These are phyloP conservation scores for Alternaria postmessia DNA, from an alignment of 2,329 filamentous ascomycete genomes.

Conservation along the genomic window DNA sequence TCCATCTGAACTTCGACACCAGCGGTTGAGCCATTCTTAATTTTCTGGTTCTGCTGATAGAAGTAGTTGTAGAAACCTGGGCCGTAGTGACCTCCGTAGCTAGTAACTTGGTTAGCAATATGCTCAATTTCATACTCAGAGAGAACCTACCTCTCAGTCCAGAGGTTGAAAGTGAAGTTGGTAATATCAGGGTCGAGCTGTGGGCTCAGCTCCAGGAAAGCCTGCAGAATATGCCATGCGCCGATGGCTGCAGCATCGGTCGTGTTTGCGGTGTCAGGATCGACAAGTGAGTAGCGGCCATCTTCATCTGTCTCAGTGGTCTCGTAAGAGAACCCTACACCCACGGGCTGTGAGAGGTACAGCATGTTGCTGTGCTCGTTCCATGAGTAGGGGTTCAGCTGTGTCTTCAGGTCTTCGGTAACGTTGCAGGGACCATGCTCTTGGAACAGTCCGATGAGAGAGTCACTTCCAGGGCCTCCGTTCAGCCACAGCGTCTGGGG, in stretches of 20 bases:
- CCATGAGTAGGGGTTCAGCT: conserved; percentile 51
- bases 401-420: conserved; percentile 49
- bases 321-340: conserved; percentile 53
- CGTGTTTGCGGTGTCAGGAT: conserved; percentile 41
- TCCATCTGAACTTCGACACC: conserved; percentile 63
- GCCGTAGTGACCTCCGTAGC: conserved; percentile 59
- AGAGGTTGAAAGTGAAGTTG: conserved; percentile 61
- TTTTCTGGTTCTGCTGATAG: conserved; percentile 63
- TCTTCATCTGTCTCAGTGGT: conserved; percentile 34
- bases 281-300: conserved; percentile 44
- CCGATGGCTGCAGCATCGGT: conserved; percentile 46
- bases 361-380: conserved; percentile 52
- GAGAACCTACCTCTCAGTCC: conserved; percentile 53
- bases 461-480: conserved; percentile 60
- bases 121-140: background rate
- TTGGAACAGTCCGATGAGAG: conserved; percentile 65
- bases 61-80: conserved; percentile 65
- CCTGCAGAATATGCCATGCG: conserved; percentile 49
- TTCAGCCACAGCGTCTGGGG: conserved; percentile 60
- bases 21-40: conserved; percentile 56
- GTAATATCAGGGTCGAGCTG: conserved; percentile 60
- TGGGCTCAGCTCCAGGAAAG: conserved; percentile 45
- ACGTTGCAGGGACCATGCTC: conserved; percentile 39
- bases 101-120: conserved; percentile 7
- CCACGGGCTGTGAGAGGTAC: conserved; percentile 51